A percentile compares a stretch with the other conserved stretches of the same genome.
phyloP scores from a whole-genome alignment of 2,329 filamentous ascomycete genomes.

The Colletotrichum tropicale region DNA sequence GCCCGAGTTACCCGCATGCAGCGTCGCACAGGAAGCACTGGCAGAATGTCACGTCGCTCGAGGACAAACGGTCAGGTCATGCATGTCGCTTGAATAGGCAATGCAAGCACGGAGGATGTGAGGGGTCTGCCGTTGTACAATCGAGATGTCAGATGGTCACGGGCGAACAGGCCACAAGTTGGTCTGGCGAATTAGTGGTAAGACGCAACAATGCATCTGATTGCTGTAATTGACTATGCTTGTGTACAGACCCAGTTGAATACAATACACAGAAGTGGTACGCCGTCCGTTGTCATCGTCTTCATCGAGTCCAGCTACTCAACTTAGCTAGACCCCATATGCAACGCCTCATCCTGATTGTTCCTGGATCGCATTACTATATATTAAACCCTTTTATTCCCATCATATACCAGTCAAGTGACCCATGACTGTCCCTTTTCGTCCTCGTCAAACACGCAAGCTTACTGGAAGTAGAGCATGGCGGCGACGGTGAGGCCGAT shows the following conservation, averaged over 20 bases:
- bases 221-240: neutral
- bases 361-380: slow-evolving; percentile 19
- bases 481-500: slow-evolving; percentile 42
- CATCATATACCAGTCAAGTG: slow-evolving; percentile 11
- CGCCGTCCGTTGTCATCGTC: neutral
- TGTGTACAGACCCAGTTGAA: slow-evolving; percentile 1
- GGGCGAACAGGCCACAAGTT: neutral
- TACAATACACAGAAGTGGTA: neutral
- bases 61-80: neutral
- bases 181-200: neutral
- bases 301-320: neutral
- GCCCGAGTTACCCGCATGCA: neutral
- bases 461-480: slow-evolving; percentile 47
- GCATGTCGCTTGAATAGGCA: neutral
- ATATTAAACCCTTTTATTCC: slow-evolving; percentile 17
- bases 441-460: neutral
- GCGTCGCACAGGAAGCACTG: neutral
- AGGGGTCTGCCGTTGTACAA: neutral
- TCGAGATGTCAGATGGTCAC: neutral
- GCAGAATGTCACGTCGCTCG: neutral
- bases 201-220: neutral
- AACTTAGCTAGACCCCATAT: slow-evolving; percentile 5
- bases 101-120: neutral
- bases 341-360: slow-evolving; percentile 13
- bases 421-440: neutral